A percentile compares a stretch with the other conserved stretches of the same genome.
Conservation (phyloP, 2,329 filamentous ascomycete genomes). For the Sporothrix curviconia region DNA sequence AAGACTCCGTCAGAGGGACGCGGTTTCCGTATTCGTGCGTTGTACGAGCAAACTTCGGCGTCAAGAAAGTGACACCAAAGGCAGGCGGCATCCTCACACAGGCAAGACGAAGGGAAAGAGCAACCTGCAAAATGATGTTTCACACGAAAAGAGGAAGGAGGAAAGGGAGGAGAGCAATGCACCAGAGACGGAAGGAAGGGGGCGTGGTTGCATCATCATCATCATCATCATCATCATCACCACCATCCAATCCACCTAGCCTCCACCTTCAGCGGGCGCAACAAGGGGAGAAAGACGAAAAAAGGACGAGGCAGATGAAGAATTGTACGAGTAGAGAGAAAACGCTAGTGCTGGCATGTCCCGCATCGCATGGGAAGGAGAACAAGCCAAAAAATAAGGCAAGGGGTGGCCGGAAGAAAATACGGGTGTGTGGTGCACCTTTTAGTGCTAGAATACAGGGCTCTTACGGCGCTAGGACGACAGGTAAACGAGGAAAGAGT, state of each 20-base stretch:
- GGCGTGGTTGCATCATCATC: not conserved
- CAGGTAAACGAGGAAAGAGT: not conserved
- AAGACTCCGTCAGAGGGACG: not conserved
- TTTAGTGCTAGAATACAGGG: not conserved
- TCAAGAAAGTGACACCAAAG: not conserved
- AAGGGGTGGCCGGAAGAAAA: not conserved
- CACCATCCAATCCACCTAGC: no score
- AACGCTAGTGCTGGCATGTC: slow-evolving; percentile 4
- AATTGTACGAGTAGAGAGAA: not conserved
- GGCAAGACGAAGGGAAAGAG: not conserved
- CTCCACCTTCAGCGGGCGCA: no score
- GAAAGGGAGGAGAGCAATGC: not conserved
- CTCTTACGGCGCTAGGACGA: not conserved
- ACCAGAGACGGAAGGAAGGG: not conserved
- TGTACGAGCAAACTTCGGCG: no score
- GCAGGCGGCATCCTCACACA: not conserved
- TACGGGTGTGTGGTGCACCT: not conserved
- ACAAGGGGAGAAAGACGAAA: not conserved
- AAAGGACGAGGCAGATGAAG: not conserved
- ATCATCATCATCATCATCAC: no score
- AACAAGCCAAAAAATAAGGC: not conserved
- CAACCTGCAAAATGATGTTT: not conserved
- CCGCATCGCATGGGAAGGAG: not conserved
- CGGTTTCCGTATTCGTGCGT: not conserved
- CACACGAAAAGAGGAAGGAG: not conserved